A percentile compares a stretch with the other conserved stretches of the same genome.
Conservation (phyloP, 176 grass and related monocot species). For the Ensete glaucum region DNA sequence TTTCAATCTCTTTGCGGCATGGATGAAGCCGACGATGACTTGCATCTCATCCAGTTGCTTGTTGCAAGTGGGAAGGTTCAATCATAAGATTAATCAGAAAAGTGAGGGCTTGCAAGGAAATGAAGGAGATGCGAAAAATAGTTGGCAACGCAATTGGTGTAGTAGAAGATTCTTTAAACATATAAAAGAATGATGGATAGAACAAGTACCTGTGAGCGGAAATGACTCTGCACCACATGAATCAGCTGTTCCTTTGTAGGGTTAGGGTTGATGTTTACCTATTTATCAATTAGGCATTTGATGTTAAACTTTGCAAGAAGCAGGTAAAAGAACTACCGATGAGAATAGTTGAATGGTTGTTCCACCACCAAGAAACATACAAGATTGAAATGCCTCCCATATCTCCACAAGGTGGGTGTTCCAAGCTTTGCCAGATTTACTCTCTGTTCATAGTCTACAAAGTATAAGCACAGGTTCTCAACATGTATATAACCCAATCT, state of each 20-base stretch:
- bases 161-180: too few relatives aligned
- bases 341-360: background rate
- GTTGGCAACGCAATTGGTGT: background rate
- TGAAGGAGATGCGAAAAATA: background rate
- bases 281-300: background rate
- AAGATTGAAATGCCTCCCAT: constrained; percentile 4
- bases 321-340: background rate
- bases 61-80: background rate
- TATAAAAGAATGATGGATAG: too few relatives aligned
- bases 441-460: constrained; percentile 11
- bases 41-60: constrained; percentile 3
- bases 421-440: constrained; percentile 2
- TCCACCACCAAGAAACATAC: background rate
- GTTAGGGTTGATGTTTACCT: background rate
- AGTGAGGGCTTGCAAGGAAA: background rate
- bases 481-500: background rate
- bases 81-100: background rate
- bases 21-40: background rate
- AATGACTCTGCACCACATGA: background rate
- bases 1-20: background rate
- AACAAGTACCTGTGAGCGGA: background rate
- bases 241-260: constrained; percentile 3
- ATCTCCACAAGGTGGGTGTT: constrained; percentile 2
- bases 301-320: background rate
- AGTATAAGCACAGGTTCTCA: constrained; percentile 4